A percentile compares a stretch with the other conserved stretches of the same genome.
Conservation (phyloP, 495 filamentous ascomycete species). For the Parachaetomium inaequale region DNA sequence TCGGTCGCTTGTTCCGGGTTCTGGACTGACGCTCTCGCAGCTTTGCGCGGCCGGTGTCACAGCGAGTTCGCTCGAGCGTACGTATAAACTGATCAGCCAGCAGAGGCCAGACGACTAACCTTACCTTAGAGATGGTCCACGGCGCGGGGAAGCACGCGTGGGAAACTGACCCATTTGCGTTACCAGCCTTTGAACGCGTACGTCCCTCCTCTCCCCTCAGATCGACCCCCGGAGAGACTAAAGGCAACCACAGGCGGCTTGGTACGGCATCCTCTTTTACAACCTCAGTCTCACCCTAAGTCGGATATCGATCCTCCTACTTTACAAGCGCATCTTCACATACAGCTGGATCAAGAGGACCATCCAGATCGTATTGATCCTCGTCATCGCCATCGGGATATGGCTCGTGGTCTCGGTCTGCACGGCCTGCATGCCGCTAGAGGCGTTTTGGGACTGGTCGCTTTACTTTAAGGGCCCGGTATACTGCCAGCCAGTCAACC, state of each 20-base stretch:
- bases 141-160: constrained; percentile 29
- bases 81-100: background rate
- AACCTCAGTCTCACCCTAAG: constrained; percentile 29
- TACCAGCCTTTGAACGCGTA: constrained; percentile 26
- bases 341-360: constrained; percentile 27
- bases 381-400: constrained; percentile 25
- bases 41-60: constrained; percentile 28
- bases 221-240: background rate
- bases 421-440: constrained; percentile 32
- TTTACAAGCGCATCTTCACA: constrained; percentile 34
- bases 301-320: constrained; percentile 30
- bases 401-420: constrained; percentile 28
- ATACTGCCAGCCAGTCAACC: constrained; percentile 28
- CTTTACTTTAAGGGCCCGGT: constrained; percentile 20
- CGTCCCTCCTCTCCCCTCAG: background rate
- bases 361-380: constrained; percentile 24
- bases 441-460: constrained; percentile 33
- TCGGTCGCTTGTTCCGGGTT: background rate
- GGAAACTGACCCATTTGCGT: constrained; percentile 17
- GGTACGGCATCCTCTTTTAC: constrained; percentile 33
- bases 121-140: constrained; percentile 19
- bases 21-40: constrained; percentile 11
- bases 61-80: constrained; percentile 30
- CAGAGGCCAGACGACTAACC: background rate
- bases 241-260: constrained; percentile 16